Evolutionary conservation across 2,329 filamentous ascomycete species (phyloP), one percentile per base, ranked within the genome.

Genomic region (Ascochyta lentis): DNA sequence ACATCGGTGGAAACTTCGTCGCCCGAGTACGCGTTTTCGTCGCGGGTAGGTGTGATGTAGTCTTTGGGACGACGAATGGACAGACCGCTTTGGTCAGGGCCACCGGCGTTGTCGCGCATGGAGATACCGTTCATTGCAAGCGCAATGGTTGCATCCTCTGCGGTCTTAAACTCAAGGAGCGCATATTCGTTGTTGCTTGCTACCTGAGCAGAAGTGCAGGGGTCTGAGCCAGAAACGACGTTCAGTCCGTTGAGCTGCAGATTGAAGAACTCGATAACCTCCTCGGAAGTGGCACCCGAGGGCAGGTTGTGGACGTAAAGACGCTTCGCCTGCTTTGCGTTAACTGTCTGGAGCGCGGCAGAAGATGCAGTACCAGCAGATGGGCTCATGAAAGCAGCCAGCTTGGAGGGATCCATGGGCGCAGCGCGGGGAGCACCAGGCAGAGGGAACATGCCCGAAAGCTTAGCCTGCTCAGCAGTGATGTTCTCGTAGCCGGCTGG

Each of bases 381-480:
- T 72, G 96, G 92, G 75, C 91, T 93, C 86, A 97, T 96, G 76
- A 99, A 96, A 22, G 94, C 92, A 75, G 97, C 92, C 43, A 99
- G 84, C 76, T 94, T 94, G 68, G 87, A 91, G 15, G 94, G 93
- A 67, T 99, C 95, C 89, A 98, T 95, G 31, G 92, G 89, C 71
- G 97, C 93, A 76, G 96, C 92, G 66, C 95, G 88, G 50, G 95
- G 95, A 59, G 95, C 95, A 63, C 95, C 95, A 3, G 95, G 95
- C 41, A 99, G 86, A 58, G 96, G 93, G 81, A 99, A 99, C 95
- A 99, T 97, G 80, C 94, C 87, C 3, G 96, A 99, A 40, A 99
- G 84, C 81, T 99, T 99, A 46, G 95, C 96, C 77, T 99, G 96
- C 77, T 99, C 96, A 22, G 95, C 92, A 2, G 95, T 97, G 63